Percentiles rank a stretch among this genome's conserved stretches.
Evolutionary conservation across 1,139 yeast species (phyloP).

Genomic region (Hansenula sp.): DNA sequence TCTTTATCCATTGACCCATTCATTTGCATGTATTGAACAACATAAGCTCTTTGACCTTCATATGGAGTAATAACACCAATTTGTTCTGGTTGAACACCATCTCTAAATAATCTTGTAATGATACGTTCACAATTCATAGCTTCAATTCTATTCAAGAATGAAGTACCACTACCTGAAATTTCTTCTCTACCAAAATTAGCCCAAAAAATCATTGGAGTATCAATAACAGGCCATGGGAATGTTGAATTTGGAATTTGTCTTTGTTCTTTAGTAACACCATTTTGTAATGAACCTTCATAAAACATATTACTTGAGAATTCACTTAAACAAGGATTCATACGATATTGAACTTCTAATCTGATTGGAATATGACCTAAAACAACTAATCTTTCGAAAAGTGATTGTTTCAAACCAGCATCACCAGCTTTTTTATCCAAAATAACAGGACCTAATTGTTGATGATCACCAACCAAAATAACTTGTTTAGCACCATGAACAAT

Average conservation of each 20-base stretch:
- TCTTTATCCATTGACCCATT: slow-evolving; percentile 68
- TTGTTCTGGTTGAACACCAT: slow-evolving; percentile 77
- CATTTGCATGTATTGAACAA: slow-evolving; percentile 73
- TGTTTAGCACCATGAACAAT: slow-evolving; percentile 87
- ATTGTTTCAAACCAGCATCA: slow-evolving; percentile 80
- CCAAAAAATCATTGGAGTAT: slow-evolving; percentile 94
- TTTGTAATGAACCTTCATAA: slow-evolving; percentile 88
- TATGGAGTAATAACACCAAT: slow-evolving; percentile 94
- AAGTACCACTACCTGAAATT: slow-evolving; percentile 75
- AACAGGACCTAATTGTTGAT: slow-evolving; percentile 92
- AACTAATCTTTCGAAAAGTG: slow-evolving; percentile 81
- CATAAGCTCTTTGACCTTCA: slow-evolving; percentile 87
- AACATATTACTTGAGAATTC: slow-evolving; percentile 91
- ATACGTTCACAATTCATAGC: slow-evolving; percentile 87
- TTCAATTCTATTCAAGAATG: slow-evolving; percentile 84
- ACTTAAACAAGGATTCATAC: slow-evolving; percentile 89
- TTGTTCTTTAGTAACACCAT: slow-evolving; percentile 79
- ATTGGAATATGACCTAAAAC: slow-evolving; percentile 84
- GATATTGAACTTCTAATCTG: slow-evolving; percentile 85
- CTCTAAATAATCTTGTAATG: slow-evolving; percentile 67
- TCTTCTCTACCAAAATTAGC: slow-evolving; percentile 88
- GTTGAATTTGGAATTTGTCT: slow-evolving; percentile 50
- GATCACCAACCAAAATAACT: slow-evolving; percentile 89
- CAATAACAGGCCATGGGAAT: slow-evolving; percentile 88
- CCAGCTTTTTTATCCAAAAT: slow-evolving; percentile 76